These are phyloP conservation scores for Chalciporus piperatus DNA, from an alignment of 768 basidiomycete genomes.

Conservation along the genomic window DNA sequence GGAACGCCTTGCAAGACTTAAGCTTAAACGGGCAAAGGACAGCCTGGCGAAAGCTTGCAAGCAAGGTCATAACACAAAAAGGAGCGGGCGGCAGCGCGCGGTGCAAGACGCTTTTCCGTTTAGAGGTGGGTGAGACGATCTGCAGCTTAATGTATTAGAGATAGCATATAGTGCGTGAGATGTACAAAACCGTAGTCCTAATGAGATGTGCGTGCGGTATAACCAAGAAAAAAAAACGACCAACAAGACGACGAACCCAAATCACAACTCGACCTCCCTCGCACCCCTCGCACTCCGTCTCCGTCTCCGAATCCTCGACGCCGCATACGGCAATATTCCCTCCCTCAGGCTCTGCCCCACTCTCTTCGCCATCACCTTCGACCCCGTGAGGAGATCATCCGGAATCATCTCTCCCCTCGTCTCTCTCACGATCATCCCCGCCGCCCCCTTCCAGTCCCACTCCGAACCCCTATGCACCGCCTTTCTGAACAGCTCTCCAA, in stretches of 20 bases:
- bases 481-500: slow-evolving; percentile 23
- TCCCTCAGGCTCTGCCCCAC: neutral
- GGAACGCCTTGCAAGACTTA: no score
- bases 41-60: no score
- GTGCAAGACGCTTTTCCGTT: no score
- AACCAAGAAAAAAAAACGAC: neutral
- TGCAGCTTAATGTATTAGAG: no score
- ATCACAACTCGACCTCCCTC: slow-evolving; percentile 14
- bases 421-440: slow-evolving; percentile 13
- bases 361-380: neutral
- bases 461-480: slow-evolving; percentile 9
- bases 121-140: no score
- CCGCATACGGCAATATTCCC: slow-evolving; percentile 16
- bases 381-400: neutral
- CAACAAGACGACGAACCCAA: no score
- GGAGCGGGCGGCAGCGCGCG: no score
- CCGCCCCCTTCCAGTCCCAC: slow-evolving; percentile 26
- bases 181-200: no score
- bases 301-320: slow-evolving; percentile 25
- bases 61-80: no score
- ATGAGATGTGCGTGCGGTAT: neutral
- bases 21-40: no score
- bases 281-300: slow-evolving; percentile 18
- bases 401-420: slow-evolving; percentile 21
- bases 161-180: no score